These are phyloP conservation scores for Yamadazyma conglobata DNA, from an alignment of 1,139 yeast species.

Conservation along the genomic window DNA sequence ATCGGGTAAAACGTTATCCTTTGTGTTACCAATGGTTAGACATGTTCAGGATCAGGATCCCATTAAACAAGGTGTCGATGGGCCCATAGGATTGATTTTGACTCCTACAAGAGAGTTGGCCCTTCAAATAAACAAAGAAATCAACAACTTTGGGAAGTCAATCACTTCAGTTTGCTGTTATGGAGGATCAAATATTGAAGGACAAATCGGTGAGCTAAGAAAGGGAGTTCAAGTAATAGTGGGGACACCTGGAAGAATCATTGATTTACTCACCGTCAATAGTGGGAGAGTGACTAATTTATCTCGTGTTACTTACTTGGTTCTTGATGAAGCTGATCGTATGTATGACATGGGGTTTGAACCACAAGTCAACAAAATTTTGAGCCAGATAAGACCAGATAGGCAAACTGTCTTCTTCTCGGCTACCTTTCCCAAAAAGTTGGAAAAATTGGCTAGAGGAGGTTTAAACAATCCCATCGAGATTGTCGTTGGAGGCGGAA, in stretches of 20 bases:
- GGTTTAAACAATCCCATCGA: slow-evolving; percentile 64
- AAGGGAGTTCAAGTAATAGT: slow-evolving; percentile 79
- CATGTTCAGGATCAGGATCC: slow-evolving; percentile 75
- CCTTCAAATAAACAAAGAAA: slow-evolving; percentile 72
- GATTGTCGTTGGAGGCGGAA: slow-evolving; percentile 77
- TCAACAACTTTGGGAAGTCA: slow-evolving; percentile 54
- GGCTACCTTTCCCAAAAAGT: slow-evolving; percentile 85
- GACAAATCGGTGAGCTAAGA: slow-evolving; percentile 77
- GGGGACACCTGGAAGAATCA: slow-evolving; percentile 94
- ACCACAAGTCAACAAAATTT: slow-evolving; percentile 86
- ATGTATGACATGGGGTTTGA: slow-evolving; percentile 98
- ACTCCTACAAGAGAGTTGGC: slow-evolving; percentile 96
- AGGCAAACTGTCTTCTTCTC: slow-evolving; percentile 90
- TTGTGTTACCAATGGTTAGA: slow-evolving; percentile 76
- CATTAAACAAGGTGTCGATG: slow-evolving; percentile 45
- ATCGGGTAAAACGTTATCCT: slow-evolving; percentile 91
- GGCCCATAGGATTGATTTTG: slow-evolving; percentile 78
- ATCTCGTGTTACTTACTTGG: slow-evolving; percentile 89
- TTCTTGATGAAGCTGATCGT: slow-evolving; percentile 94
- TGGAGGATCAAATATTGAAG: slow-evolving; percentile 88
- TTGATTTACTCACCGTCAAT: slow-evolving; percentile 84
- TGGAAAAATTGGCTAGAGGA: slow-evolving; percentile 71
- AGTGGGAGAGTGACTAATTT: slow-evolving; percentile 74
- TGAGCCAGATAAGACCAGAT: slow-evolving; percentile 78
- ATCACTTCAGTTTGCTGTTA: slow-evolving; percentile 72